These are phyloP conservation scores for Cyphellophora attinorum DNA, from an alignment of 2,329 filamentous ascomycete genomes.

Conservation along the genomic window DNA sequence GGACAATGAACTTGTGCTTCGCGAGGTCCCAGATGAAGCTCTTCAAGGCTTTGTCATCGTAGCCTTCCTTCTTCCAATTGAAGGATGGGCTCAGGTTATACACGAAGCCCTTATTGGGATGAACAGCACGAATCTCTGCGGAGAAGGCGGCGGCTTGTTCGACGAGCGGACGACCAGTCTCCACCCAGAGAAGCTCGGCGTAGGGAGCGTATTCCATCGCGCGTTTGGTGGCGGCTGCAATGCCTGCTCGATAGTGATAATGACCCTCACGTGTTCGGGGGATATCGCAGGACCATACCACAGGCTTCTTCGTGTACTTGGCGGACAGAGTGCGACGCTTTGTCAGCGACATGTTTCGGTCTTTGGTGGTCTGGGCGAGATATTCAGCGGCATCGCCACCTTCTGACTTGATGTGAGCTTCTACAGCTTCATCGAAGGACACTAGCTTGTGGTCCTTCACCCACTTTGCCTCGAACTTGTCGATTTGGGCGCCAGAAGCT, in stretches of 20 bases:
- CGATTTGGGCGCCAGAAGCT: conserved; percentile 68
- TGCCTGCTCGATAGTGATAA: conserved; percentile 65
- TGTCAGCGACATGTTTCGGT: conserved; percentile 68
- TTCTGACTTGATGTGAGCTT: conserved; percentile 60
- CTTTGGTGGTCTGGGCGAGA: conserved; percentile 48
- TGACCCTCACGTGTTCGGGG: conserved; percentile 88
- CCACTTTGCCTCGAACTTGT: conserved; percentile 78
- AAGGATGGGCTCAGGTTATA: conserved; percentile 96
- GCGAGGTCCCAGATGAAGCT: conserved; percentile 96
- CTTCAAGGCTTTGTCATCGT: conserved; percentile 70
- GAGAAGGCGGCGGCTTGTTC: conserved; percentile 66
- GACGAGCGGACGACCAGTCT: conserved; percentile 84
- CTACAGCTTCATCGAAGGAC: conserved; percentile 84
- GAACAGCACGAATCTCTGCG: conserved; percentile 57
- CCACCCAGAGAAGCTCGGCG: conserved; percentile 92
- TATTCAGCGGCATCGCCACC: conserved; percentile 59
- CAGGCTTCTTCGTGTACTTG: conserved; percentile 54
- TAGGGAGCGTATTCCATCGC: conserved; percentile 85
- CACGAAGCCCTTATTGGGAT: conserved; percentile 78
- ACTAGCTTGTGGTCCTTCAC: conserved; percentile 76
- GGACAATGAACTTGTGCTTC: conserved; percentile 64
- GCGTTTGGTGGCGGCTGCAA: conserved; percentile 81
- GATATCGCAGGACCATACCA: conserved; percentile 84
- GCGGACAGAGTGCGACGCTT: conserved; percentile 65
- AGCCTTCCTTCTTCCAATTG: conserved; percentile 97